Evolutionary conservation across 202 grass and related monocot species (phyloP), one percentile per base, ranked within the genome.

Genomic region (Cymbopogon flexuosus): DNA sequence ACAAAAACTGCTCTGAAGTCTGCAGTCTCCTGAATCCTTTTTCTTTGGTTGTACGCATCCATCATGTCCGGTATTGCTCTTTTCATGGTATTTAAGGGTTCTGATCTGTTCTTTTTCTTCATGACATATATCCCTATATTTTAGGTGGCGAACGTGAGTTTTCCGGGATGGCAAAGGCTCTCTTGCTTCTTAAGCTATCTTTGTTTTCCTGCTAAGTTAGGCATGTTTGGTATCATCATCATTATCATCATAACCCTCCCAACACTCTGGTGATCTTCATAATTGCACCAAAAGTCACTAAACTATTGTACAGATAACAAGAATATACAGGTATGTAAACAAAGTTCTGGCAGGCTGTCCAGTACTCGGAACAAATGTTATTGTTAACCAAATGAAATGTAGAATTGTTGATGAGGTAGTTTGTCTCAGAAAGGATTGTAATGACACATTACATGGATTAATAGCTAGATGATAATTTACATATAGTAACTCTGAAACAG

Each of bases 121-220:
- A 27, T 42, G 45, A 62, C n/a, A 47, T 36, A 42, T 73, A 30
- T 40, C n/a, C 54, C 27, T 70, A 62, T 30, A 62, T 30, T 62
- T 29, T 68, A 61, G 29, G 58, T 34, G 62, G 51, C 51, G 29
- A 68, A 33, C 22, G 21, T 33, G 7, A 52, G 2, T 31, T 43
- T 61, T 74, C 40, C 41, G 68, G 62, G 68, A 79, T 68, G 29
- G 21, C 39, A 49, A 30, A 24, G 43, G 52, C 40, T 79, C 23
- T 11, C 81, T 70, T 76, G 81, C 76, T 75, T 70, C 52, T 59
- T 10, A 19, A 80, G 42, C 70, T 84, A 84, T 45, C 76, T 30
- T 56, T 63, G 19, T 84, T 66, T 79, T 52, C 22, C 47, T 59
- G 56, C 67, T 61, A 30, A 79, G 60, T 43, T 39, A 58, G 12